Percentiles rank a stretch among this genome's conserved stretches.
Conservation (phyloP, 129 eudicot species). For the Chrysanthemum makinoi region DNA sequence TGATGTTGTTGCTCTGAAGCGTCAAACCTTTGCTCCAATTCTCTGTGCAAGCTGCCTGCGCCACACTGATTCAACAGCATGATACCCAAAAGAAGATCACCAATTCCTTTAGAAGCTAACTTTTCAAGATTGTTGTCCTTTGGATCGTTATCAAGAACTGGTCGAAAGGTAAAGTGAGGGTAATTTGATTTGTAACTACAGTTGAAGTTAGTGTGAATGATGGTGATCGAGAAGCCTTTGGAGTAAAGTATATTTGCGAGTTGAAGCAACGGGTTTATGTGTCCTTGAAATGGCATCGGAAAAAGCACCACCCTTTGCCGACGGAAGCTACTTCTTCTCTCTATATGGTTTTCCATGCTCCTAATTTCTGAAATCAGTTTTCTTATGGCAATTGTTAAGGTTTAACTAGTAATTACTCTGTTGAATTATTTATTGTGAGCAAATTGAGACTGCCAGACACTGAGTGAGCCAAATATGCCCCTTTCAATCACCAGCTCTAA, state of each 20-base stretch:
- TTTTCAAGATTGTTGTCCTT: slow-evolving; percentile 16
- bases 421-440: not conserved
- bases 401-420: not conserved
- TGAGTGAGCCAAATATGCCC: not conserved
- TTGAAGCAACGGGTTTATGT: slow-evolving; percentile 70
- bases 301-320: slow-evolving; percentile 36
- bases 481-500: slow-evolving; percentile 4
- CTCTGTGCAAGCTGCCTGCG: slow-evolving; percentile 29
- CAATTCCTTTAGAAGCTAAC: slow-evolving; percentile 15
- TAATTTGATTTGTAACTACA: slow-evolving; percentile 37
- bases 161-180: slow-evolving; percentile 48
- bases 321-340: slow-evolving; percentile 10
- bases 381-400: not conserved
- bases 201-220: slow-evolving; percentile 55
- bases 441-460: not conserved
- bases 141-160: slow-evolving; percentile 30
- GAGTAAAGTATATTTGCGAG: slow-evolving; percentile 57
- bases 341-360: slow-evolving; percentile 17
- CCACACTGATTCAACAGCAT: slow-evolving; percentile 30
- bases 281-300: slow-evolving; percentile 62
- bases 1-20: slow-evolving; percentile 14
- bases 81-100: slow-evolving; percentile 19
- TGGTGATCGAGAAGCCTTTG: slow-evolving; percentile 52
- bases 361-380: not conserved
- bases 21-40: slow-evolving; percentile 27